A percentile compares a stretch with the other conserved stretches of the same genome.
These are phyloP conservation scores for Naganishia vishniacii DNA, from an alignment of 768 basidiomycete species.

Conservation along the genomic window DNA sequence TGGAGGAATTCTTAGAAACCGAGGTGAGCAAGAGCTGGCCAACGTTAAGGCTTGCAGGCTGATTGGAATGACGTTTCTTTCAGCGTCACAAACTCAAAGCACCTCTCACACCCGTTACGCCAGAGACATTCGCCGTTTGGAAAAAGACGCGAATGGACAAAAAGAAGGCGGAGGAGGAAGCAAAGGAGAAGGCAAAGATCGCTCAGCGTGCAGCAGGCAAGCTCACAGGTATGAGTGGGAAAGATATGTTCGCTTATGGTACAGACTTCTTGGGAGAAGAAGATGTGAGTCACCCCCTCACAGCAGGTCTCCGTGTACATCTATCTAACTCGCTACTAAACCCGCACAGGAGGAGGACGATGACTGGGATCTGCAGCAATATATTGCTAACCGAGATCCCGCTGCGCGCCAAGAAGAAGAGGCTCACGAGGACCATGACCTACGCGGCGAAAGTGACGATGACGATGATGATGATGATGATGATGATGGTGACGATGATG, in stretches of 20 bases:
- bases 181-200: slow-evolving; percentile 72
- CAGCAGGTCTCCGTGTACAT: not conserved
- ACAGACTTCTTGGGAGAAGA: slow-evolving; percentile 45
- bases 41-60: too few relatives aligned
- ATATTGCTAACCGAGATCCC: slow-evolving; percentile 20
- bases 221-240: slow-evolving; percentile 84
- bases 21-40: slow-evolving; percentile 60
- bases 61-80: not conserved
- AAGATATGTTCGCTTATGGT: slow-evolving; percentile 69
- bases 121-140: slow-evolving; percentile 86
- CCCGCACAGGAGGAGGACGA: slow-evolving; percentile 40
- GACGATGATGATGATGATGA: slow-evolving; percentile 23
- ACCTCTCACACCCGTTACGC: slow-evolving; percentile 80
- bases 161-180: slow-evolving; percentile 84
- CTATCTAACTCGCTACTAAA: too few relatives aligned
- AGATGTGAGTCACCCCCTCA: slow-evolving; percentile 24
- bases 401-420: slow-evolving; percentile 19
- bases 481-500: slow-evolving; percentile 23
- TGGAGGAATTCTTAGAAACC: slow-evolving; percentile 96
- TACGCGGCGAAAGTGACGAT: slow-evolving; percentile 4
- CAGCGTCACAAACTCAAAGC: slow-evolving; percentile 82
- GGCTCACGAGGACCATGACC: slow-evolving; percentile 14
- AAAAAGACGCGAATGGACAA: slow-evolving; percentile 92
- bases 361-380: slow-evolving; percentile 47
- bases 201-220: slow-evolving; percentile 78